Evolutionary conservation across 208 protist species (phyloP), one percentile per base, ranked within the genome.

Genomic region (Leishmania amazonensis): DNA sequence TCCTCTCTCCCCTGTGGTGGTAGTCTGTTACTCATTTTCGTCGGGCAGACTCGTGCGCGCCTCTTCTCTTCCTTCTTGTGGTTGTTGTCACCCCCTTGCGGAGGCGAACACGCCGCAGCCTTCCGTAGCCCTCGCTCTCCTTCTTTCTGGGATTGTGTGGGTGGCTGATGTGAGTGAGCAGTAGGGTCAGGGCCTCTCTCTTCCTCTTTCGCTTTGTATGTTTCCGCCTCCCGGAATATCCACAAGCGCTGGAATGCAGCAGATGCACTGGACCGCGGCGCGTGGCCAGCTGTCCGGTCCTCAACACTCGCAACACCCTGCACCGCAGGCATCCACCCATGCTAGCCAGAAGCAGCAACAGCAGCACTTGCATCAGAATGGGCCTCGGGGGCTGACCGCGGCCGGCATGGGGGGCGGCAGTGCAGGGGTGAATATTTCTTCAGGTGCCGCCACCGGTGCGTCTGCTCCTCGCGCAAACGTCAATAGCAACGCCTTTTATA

Each of bases 251-350:
- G 11, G 5, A 54, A 86, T 86, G 83, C 83, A 86, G 74, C 83
- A 86, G 67, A 51, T 83, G 72, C 83, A 86, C 67, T 86, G 83
- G 83, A 86, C 78, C 4, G 60, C 83, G 62, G 79, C 72, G 67
- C 73, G 83, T 47, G 83, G 83, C 21, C 73, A 82, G 57, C 67
- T 76, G 3, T 31, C 83, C 9, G 75, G 28, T 5, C 65, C 60
- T 53, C 75, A 78, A 38, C 53, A 45, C 35, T 67, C 75, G 24
- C 75, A 51, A 5, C 21, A 58, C 3, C 67, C 68, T 24, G 24
- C 49, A 62, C 53, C 67, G 35, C 78, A 75, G 13, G 24, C 57
- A 49, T 31, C 70, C 24, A 49, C 70, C 7, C 68, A 76, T 5
- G n/a, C 35, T 42, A 71, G 31, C 21, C 64, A 80, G 42, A 51